Evolutionary conservation across 1,139 yeast genomes (phyloP).

Genomic region (Pneumocystis sp.): DNA sequence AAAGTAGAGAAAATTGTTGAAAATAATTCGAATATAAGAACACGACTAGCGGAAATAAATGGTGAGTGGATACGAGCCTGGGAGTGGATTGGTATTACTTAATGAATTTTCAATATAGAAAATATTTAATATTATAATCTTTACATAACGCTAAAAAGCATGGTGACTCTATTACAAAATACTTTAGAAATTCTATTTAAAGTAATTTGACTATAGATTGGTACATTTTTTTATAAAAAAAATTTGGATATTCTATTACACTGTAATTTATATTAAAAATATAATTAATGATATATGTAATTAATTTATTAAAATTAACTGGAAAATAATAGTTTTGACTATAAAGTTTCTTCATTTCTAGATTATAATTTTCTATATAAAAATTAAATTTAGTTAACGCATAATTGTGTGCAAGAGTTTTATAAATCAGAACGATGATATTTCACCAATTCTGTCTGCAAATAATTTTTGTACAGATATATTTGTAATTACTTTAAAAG

Average conservation of each 20-base stretch:
- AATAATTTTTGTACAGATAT: not conserved
- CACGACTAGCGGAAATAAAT: constrained; percentile 50
- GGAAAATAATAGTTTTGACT: not conserved
- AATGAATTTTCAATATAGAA: not conserved
- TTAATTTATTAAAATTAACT: not conserved
- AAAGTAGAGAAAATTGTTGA: constrained; percentile 48
- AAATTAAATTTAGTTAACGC: not conserved
- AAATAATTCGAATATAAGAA: constrained; percentile 45
- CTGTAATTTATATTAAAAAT: not conserved
- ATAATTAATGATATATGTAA: not conserved
- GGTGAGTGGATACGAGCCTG: constrained; percentile 83
- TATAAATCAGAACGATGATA: not conserved
- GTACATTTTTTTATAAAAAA: not conserved
- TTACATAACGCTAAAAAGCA: not conserved
- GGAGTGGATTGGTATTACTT: constrained; percentile 48
- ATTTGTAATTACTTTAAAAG: not conserved
- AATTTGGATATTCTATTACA: not conserved
- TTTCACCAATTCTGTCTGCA: not conserved
- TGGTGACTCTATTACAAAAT: not conserved
- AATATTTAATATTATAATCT: not conserved
- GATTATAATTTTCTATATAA: not conserved
- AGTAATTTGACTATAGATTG: not conserved
- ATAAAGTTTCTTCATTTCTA: not conserved
- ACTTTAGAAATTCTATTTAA: not conserved
- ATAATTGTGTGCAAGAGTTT: not conserved